These are phyloP conservation scores for Cyberlindnera nakhonratchasimensis DNA, from an alignment of 805 yeast species.

Conservation along the genomic window DNA sequence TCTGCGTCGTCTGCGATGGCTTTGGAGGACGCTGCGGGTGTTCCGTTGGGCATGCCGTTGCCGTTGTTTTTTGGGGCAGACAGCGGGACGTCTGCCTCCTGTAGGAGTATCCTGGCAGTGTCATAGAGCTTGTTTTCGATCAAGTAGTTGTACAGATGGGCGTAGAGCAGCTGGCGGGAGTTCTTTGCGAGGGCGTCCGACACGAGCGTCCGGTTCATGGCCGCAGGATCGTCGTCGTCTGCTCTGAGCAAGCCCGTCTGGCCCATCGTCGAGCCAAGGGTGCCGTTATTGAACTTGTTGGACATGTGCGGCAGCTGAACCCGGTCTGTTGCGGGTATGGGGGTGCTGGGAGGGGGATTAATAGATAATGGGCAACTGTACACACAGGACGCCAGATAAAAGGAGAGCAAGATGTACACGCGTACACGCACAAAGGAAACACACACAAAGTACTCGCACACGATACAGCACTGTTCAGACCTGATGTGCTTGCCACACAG, in stretches of 20 bases:
- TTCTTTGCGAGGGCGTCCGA: conserved; percentile 46
- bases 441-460: too few species aligned
- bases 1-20: conserved; percentile 18
- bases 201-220: conserved; percentile 27
- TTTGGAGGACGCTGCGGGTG: conserved; percentile 2
- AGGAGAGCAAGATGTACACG: too few species aligned
- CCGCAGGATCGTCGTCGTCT: conserved; percentile 9
- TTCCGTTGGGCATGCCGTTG: not conserved
- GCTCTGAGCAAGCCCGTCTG: not conserved
- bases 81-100: conserved; percentile 42
- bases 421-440: too few species aligned
- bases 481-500: too few species aligned
- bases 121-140: conserved; percentile 45
- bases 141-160: conserved; percentile 50
- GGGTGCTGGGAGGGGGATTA: too few species aligned
- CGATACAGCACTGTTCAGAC: too few species aligned
- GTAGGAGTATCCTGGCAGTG: conserved; percentile 46
- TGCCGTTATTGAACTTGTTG: conserved; percentile 9
- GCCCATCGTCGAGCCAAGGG: conserved; percentile 2
- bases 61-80: conserved; percentile 19
- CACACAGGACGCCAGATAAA: too few species aligned
- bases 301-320: too few species aligned
- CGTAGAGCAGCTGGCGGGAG: conserved; percentile 47
- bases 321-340: too few species aligned
- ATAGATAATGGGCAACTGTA: not conserved